Conservation (phyloP, 768 basidiomycete species). For the Galerina marginata region DNA sequence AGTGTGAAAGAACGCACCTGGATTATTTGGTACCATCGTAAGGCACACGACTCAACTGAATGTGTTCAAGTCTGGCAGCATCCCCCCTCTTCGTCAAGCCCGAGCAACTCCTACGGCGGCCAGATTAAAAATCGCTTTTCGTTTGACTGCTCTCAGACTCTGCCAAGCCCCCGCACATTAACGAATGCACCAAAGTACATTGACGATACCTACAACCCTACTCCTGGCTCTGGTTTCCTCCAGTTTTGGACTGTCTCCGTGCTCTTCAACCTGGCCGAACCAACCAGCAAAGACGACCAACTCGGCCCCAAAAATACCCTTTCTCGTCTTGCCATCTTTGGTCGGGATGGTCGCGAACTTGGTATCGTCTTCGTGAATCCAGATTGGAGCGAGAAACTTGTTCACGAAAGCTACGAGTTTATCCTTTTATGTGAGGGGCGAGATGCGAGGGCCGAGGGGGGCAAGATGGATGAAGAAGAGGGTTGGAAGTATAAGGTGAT, state of each 20-base stretch:
- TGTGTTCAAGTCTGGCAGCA: neutral
- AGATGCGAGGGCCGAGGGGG: neutral
- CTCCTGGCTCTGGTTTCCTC: constrained; percentile 6
- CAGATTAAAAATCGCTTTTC: neutral
- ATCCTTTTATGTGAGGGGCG: constrained; percentile 18
- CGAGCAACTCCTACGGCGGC: neutral
- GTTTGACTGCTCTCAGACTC: neutral
- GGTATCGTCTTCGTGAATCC: constrained; percentile 9
- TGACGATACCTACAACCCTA: neutral
- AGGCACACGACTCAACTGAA: constrained; percentile 5
- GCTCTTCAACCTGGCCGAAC: constrained; percentile 3
- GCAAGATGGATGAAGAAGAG: neutral
- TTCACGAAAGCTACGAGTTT: constrained; percentile 10
- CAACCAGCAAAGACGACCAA: neutral
- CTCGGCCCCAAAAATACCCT: neutral
- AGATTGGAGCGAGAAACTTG: constrained; percentile 7
- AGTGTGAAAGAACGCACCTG: neutral
- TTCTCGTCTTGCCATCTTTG: constrained; percentile 6
- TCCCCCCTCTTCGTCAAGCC: neutral
- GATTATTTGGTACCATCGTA: constrained; percentile 12
- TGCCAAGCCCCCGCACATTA: constrained; percentile 2
- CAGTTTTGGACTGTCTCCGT: constrained; percentile 15
- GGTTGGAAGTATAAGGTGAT: constrained; percentile 17
- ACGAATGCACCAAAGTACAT: neutral
- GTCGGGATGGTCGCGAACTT: constrained; percentile 1